A percentile compares a stretch with the other conserved stretches of the same genome.
These are phyloP conservation scores for Penicillium sp. DNA, from an alignment of 2,329 filamentous ascomycete species.

Conservation along the genomic window DNA sequence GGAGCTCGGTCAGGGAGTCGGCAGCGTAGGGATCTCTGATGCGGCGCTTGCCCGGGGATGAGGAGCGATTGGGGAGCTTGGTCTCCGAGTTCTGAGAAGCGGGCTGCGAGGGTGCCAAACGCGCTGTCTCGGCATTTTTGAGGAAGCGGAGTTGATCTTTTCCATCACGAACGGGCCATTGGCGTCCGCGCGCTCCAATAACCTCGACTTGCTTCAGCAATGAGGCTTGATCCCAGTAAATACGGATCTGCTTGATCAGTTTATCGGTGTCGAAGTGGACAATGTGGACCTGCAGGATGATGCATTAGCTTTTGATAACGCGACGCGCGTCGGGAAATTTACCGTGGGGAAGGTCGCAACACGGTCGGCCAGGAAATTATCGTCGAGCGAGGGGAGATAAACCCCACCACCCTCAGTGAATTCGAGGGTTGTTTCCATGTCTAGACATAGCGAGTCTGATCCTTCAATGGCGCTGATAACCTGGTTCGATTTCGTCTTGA, in stretches of 20 bases:
- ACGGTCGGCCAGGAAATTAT: conserved; percentile 88
- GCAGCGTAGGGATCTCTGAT: conserved; percentile 46
- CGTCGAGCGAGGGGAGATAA: conserved; percentile 84
- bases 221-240: conserved; percentile 93
- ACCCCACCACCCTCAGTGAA: conserved; percentile 78
- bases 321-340: conserved; percentile 42
- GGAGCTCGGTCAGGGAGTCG: conserved; percentile 67
- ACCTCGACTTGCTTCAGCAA: conserved; percentile 91
- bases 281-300: conserved; percentile 68
- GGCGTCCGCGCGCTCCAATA: conserved; percentile 83
- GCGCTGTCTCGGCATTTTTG: conserved; percentile 47
- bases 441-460: conserved; percentile 65
- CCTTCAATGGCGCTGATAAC: conserved; percentile 73
- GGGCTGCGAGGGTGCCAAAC: conserved; percentile 18
- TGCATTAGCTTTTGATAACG: conserved; percentile 12
- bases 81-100: conserved; percentile 18
- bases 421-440: conserved; percentile 78
- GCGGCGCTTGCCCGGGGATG: conserved; percentile 42
- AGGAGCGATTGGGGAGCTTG: conserved; percentile 13
- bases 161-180: conserved; percentile 91
- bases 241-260: conserved; percentile 82
- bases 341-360: conserved; percentile 78
- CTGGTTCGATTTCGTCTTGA: conserved; percentile 81
- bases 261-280: conserved; percentile 74
- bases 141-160: conserved; percentile 80